phyloP scores from a whole-genome alignment of 208 protist species.

The Crithidia brevicula region DNA sequence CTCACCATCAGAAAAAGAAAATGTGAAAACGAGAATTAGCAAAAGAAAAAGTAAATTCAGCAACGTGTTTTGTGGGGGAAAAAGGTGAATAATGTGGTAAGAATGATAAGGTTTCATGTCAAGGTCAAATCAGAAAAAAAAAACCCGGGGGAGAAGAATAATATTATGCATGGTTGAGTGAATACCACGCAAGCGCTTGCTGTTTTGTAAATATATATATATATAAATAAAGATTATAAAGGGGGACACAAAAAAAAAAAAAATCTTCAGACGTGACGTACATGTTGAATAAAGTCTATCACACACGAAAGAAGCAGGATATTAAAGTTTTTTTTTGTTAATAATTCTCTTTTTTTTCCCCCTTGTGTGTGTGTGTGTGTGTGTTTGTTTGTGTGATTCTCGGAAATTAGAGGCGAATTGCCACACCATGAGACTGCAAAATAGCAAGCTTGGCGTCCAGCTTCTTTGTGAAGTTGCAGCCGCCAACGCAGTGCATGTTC shows the following conservation, averaged over 20 bases:
- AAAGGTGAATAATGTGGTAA: no score
- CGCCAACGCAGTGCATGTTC: constrained; percentile 55
- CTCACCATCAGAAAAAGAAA: not conserved
- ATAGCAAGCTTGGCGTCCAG: constrained; percentile 87
- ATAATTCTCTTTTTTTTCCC: no score
- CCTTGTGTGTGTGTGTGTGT: no score
- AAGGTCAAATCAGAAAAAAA: constrained; percentile 9
- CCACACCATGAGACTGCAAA: constrained; percentile 60
- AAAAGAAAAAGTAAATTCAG: not conserved
- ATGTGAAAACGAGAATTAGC: not conserved
- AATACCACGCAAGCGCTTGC: not conserved
- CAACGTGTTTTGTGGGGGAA: no score
- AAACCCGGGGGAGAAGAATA: constrained; percentile 1
- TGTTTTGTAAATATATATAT: no score
- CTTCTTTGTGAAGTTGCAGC: constrained; percentile 67
- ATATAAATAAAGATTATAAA: no score
- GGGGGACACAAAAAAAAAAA: constrained; percentile 2
- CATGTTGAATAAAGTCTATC: not conserved
- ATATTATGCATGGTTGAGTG: no score
- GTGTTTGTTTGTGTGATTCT: no score
- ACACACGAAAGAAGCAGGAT: not conserved
- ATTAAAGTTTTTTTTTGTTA: no score
- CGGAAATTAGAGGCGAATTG: constrained; percentile 44
- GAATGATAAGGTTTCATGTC: no score
- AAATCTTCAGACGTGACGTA: no score